Conservation (phyloP, 768 basidiomycete genomes). For the Russula vinacea region DNA sequence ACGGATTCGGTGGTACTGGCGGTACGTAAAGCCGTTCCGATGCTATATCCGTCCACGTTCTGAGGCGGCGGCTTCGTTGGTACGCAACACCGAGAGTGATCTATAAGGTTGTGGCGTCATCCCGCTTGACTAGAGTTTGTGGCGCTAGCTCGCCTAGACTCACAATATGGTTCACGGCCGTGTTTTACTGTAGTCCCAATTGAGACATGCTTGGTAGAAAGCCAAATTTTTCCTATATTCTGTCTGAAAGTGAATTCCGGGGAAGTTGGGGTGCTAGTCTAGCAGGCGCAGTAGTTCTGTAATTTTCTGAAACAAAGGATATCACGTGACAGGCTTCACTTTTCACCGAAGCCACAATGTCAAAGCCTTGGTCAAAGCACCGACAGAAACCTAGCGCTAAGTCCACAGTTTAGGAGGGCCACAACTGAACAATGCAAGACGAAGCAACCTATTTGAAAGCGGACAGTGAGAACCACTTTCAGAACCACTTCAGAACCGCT, state of each 20-base stretch:
- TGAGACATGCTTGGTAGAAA: background rate
- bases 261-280: background rate
- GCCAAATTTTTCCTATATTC: background rate
- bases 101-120: background rate
- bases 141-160: background rate
- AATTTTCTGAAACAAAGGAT: background rate
- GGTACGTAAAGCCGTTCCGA: background rate
- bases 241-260: background rate
- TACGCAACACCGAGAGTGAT: background rate
- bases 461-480: background rate
- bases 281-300: background rate
- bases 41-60: constrained; percentile 3
- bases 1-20: background rate
- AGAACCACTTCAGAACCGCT: background rate
- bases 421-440: too few species aligned
- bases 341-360: too few species aligned
- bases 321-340: too few species aligned
- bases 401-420: too few species aligned
- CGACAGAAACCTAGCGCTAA: too few species aligned
- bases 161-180: background rate
- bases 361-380: too few species aligned
- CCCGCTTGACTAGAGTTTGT: background rate
- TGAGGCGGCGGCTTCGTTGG: background rate
- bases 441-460: too few species aligned
- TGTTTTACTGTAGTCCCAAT: background rate